Conservation (phyloP, 306 rosid species). For the Dryas alaskensis region DNA sequence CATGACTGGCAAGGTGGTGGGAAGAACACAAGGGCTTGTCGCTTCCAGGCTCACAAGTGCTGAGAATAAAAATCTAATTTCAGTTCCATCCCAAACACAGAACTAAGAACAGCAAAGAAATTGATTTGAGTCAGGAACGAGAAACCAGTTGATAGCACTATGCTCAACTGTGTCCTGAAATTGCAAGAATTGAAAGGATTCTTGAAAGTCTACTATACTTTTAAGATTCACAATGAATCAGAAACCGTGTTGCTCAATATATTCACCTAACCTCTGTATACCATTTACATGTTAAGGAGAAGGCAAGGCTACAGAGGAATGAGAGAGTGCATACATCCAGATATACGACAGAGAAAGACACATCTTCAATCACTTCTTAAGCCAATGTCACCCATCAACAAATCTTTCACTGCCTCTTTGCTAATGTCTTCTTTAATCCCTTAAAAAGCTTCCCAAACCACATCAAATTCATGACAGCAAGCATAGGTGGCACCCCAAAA, state of each 20-base stretch:
- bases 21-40: not conserved
- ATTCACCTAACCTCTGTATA: not conserved
- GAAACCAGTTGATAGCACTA: not conserved
- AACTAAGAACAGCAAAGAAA: not conserved
- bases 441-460: conserved; percentile 83
- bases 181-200: not conserved
- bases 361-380: not conserved
- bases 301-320: not conserved
- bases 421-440: conserved; percentile 83
- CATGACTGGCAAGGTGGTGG: not conserved
- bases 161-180: not conserved
- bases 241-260: not conserved
- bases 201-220: not conserved
- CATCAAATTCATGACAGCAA: conserved; percentile 77
- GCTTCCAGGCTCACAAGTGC: not conserved
- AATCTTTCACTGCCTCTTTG: conserved; percentile 69
- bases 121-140: not conserved
- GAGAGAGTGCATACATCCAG: not conserved
- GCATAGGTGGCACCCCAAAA: conserved; percentile 57
- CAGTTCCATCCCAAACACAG: not conserved
- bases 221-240: not conserved
- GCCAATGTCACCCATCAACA: not conserved
- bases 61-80: not conserved
- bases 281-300: conserved; percentile 7
- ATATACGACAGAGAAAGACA: not conserved